Base-by-base conservation (phyloP, 805 yeast species). In the Myxozyma lipomycoides region DNA sequence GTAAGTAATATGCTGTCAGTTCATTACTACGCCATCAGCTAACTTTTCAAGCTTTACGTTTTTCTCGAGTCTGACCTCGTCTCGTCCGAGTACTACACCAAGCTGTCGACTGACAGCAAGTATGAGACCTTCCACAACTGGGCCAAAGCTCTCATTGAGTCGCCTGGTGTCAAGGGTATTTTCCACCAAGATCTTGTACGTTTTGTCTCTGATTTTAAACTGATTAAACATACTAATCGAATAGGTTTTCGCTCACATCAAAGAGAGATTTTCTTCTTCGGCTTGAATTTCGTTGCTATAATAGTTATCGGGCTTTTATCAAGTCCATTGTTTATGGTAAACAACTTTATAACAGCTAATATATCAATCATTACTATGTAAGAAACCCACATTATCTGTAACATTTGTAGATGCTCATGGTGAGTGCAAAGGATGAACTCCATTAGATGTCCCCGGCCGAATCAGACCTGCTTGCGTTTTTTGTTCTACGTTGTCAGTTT, bases 391-490 rank as follows among this genome's bases (percentile, higher is more conserved):
- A n/a, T n/a, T n/a, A n/a, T n/a, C n/a, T n/a, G n/a, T n/a, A n/a
- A n/a, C n/a, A n/a, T n/a, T n/a, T n/a, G n/a, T n/a, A n/a, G n/a
- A n/a, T n/a, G 32, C 12, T 28, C 12, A 28, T 7, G 32, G 32
- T 28, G 32, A 28, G 12, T 9, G 12, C 7, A 12, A 30, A 18
- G 44, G 30, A 4, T 12, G 32, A 3, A 39, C 21, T 28, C 51
- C 26, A 19, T 17, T 10, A n/a, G 45, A 17, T 23, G 40, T 23
- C 2, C 54, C 59, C 18, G 51, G 51, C 40, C 58, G 52, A 23
- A 54, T 37, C 46, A 87, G 69, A 0, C 96, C 96, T 1, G 95
- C 95, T 54, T 82, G 85, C 22, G 79, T 71, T 62, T 78, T 81
- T 65, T 85, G 81, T 40, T 78, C 58, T 50, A 37, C 3, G 17